Base-by-base conservation (phyloP, 2,329 filamentous ascomycete species). In the Arthrobotrys sinensis region DNA sequence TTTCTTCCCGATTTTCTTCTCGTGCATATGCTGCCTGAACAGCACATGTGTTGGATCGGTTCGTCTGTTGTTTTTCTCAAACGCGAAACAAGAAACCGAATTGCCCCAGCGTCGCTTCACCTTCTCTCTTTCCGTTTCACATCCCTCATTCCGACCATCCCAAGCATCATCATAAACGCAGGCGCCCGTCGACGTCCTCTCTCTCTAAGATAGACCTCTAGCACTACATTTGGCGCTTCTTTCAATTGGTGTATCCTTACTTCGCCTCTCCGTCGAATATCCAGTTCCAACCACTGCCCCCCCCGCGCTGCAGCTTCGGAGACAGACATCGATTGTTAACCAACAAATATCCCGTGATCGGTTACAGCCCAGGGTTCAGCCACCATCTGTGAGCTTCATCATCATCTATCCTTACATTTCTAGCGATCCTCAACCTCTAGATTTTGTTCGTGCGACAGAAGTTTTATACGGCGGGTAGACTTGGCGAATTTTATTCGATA, bases 81-180 rank as follows among this genome's bases (percentile, higher is more conserved):
- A 53, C 50, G 50, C 50, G 50, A 34, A 32, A 34, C 50, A 36
- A 16, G 28, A 53, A 36, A 45, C 24, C 40, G 6, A 14, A 48
- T 48, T 19, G 45, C 24, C 24, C 24, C 24, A 53, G 50, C 50
- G 24, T 12, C 12, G 48, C 48, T 53, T 53, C 48, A 53, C 48
- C 16, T 36, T 53, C 21, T 28, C 19, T 36, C 28, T 11, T 5
- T 53, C 50, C 50, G 50, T 53, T 53, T 53, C 50, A 53, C 50
- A 53, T 53, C 50, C 5, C 19, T 12, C 12, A 19, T 32, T 52
- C 24, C 48, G 16, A 7, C 50, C 50, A 10, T 3, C 21, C 19
- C 19, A 52, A 4, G 19, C 21, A 32, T 52, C 48, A 52, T 52
- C 48, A 21, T 11, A 48, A 46, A 8, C 46, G 14, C 52, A 11